Evolutionary conservation across 176 grass and related monocot species (phyloP).

Genomic region (Paspalum vaginatum): DNA sequence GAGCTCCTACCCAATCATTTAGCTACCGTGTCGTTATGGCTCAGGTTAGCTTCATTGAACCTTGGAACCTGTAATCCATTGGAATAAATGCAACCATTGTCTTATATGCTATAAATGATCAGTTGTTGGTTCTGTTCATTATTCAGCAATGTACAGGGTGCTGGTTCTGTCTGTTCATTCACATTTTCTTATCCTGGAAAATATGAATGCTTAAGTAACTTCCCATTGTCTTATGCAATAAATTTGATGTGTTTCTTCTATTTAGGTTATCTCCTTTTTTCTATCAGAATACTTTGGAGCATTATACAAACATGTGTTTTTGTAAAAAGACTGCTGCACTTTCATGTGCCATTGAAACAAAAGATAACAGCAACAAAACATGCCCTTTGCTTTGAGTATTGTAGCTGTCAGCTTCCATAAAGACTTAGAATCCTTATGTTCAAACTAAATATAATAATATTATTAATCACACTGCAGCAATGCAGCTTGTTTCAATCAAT

Average conservation of each 20-base stretch:
- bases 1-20: slow-evolving; percentile 96
- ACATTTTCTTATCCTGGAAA: not conserved
- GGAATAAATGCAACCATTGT: not conserved
- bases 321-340: not conserved
- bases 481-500: slow-evolving; percentile 7
- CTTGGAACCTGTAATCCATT: not conserved
- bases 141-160: not conserved
- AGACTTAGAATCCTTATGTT: slow-evolving; percentile 16
- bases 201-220: not conserved
- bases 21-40: slow-evolving; percentile 85
- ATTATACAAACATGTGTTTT: not conserved
- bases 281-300: not conserved
- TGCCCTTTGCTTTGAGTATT: not conserved
- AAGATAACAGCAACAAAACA: not conserved
- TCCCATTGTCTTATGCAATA: not conserved
- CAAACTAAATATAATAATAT: not conserved
- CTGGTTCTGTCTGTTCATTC: not conserved
- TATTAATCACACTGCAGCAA: not conserved
- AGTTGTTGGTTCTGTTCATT: not conserved
- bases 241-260: not conserved
- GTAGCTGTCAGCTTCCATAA: not conserved
- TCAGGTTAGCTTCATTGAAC: slow-evolving; percentile 63
- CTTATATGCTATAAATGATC: not conserved
- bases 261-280: not conserved
- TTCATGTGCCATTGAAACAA: slow-evolving; percentile 23